Evolutionary conservation across 2,329 filamentous ascomycete species (phyloP).

Genomic region (Dactylellina cionopaga): DNA sequence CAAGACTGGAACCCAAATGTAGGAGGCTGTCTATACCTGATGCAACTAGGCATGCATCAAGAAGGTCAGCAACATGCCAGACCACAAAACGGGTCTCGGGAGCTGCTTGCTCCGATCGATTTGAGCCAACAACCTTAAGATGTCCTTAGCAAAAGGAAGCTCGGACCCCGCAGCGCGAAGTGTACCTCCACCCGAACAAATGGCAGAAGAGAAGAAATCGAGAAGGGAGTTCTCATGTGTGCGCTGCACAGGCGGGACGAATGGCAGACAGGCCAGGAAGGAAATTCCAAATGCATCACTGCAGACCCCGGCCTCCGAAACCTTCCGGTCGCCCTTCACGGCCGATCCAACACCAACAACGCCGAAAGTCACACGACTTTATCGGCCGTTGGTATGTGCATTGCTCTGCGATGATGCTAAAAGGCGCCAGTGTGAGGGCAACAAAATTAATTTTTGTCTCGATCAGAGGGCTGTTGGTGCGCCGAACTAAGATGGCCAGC

Average conservation of each 20-base stretch:
- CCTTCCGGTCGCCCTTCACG: constrained; percentile 30
- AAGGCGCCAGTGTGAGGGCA: too few species aligned
- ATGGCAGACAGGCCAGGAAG: constrained; percentile 34
- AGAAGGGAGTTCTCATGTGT: neutral
- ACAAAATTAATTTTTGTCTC: too few species aligned
- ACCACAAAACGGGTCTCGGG: constrained; percentile 32
- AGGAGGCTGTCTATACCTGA: constrained; percentile 44
- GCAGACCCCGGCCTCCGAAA: constrained; percentile 43
- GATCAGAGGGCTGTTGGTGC: too few species aligned
- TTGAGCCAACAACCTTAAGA: constrained; percentile 5
- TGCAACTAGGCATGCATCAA: constrained; percentile 40
- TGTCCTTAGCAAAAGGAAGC: constrained; percentile 3
- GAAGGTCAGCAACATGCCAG: constrained; percentile 36
- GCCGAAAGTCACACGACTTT: constrained; percentile 49
- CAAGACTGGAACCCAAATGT: constrained; percentile 15
- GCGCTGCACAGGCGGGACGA: constrained; percentile 23
- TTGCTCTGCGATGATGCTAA: too few species aligned
- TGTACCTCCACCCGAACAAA: constrained; percentile 12
- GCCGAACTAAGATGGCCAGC: too few species aligned
- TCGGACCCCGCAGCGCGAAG: constrained; percentile 49
- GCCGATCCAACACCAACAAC: constrained; percentile 40
- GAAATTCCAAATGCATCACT: constrained; percentile 52
- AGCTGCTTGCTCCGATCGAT: constrained; percentile 44
- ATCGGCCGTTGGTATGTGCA: too few species aligned
- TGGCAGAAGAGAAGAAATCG: neutral